phyloP scores from a whole-genome alignment of 2,329 filamentous ascomycete species.

The Pseudocercospora fijiensis region DNA sequence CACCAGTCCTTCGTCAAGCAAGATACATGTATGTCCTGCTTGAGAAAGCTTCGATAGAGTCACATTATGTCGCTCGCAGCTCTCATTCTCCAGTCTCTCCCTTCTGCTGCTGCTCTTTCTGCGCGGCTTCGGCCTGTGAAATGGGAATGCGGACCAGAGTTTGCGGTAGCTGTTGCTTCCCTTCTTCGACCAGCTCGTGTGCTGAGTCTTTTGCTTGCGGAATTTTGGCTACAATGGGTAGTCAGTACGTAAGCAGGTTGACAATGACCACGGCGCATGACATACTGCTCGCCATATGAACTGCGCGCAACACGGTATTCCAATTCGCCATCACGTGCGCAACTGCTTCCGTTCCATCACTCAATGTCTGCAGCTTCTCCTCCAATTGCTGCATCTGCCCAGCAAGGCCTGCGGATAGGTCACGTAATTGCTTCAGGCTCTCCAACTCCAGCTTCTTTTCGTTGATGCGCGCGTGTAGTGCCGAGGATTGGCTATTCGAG shows the following conservation, averaged over 20 bases:
- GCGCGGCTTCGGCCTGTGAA: constrained; percentile 55
- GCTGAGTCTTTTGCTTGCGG: constrained; percentile 57
- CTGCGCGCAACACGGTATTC: constrained; percentile 81
- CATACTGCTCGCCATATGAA: constrained; percentile 79
- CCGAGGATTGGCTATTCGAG: constrained; percentile 58
- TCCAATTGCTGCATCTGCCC: constrained; percentile 80
- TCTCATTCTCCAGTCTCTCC: constrained; percentile 22
- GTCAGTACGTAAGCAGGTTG: background rate
- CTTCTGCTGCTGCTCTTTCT: constrained; percentile 31
- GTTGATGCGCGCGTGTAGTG: constrained; percentile 71
- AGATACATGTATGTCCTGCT: background rate
- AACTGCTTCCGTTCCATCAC: constrained; percentile 81
- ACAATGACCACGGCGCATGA: background rate
- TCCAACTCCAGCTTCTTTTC: constrained; percentile 85
- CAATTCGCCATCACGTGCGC: constrained; percentile 83
- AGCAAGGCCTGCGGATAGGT: constrained; percentile 74
- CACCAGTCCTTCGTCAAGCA: background rate
- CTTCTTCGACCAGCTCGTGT: constrained; percentile 38
- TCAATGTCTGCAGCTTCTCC: constrained; percentile 72
- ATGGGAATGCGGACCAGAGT: constrained; percentile 83
- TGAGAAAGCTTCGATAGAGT: background rate
- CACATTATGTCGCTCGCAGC: background rate
- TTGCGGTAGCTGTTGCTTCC: constrained; percentile 63
- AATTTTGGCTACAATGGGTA: constrained; percentile 58
- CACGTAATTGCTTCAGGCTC: constrained; percentile 72